phyloP scores from a whole-genome alignment of 225 moss, liverwort and hornwort species.

The Antitrichia curtipendula region DNA sequence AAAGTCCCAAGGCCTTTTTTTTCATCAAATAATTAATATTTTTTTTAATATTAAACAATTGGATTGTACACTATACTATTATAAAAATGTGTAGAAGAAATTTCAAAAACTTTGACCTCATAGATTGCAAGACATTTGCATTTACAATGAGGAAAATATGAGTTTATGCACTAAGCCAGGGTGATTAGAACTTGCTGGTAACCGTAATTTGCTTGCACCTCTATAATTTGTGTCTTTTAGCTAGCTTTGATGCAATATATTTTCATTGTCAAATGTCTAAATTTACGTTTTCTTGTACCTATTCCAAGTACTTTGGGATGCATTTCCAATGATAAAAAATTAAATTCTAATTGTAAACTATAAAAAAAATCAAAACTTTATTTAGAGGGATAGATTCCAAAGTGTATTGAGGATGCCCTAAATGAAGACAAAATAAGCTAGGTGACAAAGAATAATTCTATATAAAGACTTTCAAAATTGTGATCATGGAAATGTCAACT shows the following conservation, averaged over 20 bases:
- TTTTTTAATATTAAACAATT: background rate
- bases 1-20: background rate
- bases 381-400: background rate
- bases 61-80: background rate
- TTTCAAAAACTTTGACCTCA: background rate
- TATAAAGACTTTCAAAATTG: background rate
- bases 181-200: background rate
- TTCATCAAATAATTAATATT: background rate
- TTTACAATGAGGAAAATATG: background rate
- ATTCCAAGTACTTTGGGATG: background rate
- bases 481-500: background rate
- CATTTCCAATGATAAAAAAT: too few relatives aligned
- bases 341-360: background rate
- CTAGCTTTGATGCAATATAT: background rate
- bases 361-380: background rate
- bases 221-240: background rate
- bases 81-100: background rate
- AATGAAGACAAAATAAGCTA: background rate
- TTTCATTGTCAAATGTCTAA: background rate
- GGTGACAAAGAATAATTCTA: background rate
- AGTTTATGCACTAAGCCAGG: background rate
- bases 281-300: background rate
- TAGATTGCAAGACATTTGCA: background rate
- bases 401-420: background rate
- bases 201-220: rapidly evolving